Conservation (phyloP, 2,329 filamentous ascomycete species). For the Ascochyta fabae region DNA sequence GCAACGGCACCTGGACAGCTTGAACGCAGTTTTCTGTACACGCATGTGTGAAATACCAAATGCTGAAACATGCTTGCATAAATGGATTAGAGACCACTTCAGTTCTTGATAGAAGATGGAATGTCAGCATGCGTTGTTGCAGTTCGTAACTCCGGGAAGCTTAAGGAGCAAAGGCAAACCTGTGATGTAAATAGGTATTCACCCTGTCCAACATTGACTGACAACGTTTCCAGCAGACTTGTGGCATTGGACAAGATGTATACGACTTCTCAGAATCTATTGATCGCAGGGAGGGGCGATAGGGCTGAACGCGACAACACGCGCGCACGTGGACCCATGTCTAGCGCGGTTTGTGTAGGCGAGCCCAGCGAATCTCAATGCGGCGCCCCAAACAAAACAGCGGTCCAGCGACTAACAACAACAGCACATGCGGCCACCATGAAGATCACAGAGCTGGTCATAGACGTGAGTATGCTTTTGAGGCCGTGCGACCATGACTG, state of each 20-base stretch:
- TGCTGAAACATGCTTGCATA: not conserved
- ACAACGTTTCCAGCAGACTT: too few species aligned
- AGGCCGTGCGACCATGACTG: conserved; percentile 19
- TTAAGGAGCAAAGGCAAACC: not conserved
- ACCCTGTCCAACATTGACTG: not conserved
- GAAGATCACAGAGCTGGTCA: conserved; percentile 50
- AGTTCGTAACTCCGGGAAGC: not conserved
- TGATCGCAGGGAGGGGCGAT: not conserved
- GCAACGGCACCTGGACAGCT: conserved; percentile 39
- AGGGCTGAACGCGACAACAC: conserved; percentile 4
- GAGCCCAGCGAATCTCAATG: conserved; percentile 7
- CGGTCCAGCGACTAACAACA: conserved; percentile 28
- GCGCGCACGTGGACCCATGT: conserved; percentile 9
- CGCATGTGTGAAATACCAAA: not conserved
- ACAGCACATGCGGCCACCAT: conserved; percentile 48
- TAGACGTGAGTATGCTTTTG: conserved; percentile 39
- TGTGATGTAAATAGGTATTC: conserved; percentile 2
- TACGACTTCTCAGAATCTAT: too few species aligned
- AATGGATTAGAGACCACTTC: not conserved
- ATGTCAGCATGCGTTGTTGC: not conserved
- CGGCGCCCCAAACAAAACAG: conserved; percentile 38
- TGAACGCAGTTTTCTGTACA: not conserved
- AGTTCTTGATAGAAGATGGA: not conserved
- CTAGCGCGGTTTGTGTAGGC: conserved; percentile 7
- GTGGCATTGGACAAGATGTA: too few species aligned